Conservation (phyloP, 2,329 filamentous ascomycete species). For the Akanthomyces muscarius region DNA sequence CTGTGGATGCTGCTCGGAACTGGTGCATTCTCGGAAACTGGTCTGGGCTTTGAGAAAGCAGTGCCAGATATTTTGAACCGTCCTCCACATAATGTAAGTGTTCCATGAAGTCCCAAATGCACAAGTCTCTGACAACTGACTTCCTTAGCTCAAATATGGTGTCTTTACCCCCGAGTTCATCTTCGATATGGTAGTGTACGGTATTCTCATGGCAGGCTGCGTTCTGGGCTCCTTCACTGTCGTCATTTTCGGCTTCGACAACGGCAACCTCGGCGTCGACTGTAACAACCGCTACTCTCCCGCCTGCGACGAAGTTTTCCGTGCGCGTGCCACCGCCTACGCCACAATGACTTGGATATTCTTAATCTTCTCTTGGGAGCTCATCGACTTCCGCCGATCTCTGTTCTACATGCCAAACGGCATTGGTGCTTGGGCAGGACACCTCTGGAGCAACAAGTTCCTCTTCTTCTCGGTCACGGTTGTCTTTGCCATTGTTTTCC, state of each 20-base stretch:
- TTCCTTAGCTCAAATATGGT: conserved; percentile 39
- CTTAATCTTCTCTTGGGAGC: conserved; percentile 66
- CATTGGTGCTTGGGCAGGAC: conserved; percentile 49
- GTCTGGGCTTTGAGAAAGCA: conserved; percentile 65
- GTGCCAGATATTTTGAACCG: conserved; percentile 62
- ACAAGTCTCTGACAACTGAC: not conserved
- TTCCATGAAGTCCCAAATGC: not conserved
- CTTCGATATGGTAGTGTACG: conserved; percentile 60
- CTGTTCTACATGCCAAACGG: conserved; percentile 55
- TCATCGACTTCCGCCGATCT: conserved; percentile 60
- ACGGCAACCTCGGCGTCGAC: conserved; percentile 52
- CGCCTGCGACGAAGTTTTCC: conserved; percentile 56
- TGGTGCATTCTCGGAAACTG: conserved; percentile 66
- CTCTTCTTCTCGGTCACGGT: conserved; percentile 46
- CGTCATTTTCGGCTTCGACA: conserved; percentile 51
- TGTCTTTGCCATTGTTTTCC: conserved; percentile 55
- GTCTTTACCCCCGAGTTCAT: conserved; percentile 64
- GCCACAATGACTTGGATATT: conserved; percentile 65
- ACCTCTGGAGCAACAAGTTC: conserved; percentile 54
- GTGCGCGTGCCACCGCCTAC: conserved; percentile 62
- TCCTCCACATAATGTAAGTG: conserved; percentile 55
- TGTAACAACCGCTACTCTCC: conserved; percentile 53
- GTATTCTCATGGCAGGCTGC: conserved; percentile 59
- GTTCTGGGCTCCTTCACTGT: conserved; percentile 54
- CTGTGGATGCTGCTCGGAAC: conserved; percentile 74